These are phyloP conservation scores for Kodamaea ohmeri DNA, from an alignment of 1,139 yeast species.

Conservation along the genomic window DNA sequence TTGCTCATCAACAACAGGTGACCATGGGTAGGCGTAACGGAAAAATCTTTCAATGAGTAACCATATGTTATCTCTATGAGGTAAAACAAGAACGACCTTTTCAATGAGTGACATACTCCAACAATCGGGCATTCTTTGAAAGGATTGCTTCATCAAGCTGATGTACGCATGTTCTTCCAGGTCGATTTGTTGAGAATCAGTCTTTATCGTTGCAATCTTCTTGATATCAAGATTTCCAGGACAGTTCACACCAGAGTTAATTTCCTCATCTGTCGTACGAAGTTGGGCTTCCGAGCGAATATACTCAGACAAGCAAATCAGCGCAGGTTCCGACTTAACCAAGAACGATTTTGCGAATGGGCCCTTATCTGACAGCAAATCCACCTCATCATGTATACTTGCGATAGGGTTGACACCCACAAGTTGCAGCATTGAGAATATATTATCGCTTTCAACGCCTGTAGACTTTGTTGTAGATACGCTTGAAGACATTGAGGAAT, in stretches of 20 bases:
- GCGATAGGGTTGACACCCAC: slow-evolving; percentile 11
- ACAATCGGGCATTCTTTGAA: slow-evolving; percentile 6
- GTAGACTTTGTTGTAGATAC: too few species aligned
- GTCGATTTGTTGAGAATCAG: slow-evolving; percentile 1
- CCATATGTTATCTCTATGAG: slow-evolving; percentile 18
- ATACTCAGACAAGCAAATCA: slow-evolving; percentile 9
- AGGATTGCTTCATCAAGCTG: slow-evolving; percentile 9
- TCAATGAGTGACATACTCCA: slow-evolving; percentile 6
- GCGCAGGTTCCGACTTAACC: slow-evolving; percentile 10
- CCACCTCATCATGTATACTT: slow-evolving; percentile 7
- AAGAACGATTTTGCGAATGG: slow-evolving; percentile 10
- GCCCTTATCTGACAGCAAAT: slow-evolving; percentile 8
- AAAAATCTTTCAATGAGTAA: slow-evolving; percentile 19
- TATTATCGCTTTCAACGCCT: too few species aligned
- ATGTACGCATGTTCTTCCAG: slow-evolving; percentile 3
- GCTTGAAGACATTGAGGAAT: background rate
- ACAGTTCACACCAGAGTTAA: background rate
- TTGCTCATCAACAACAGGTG: slow-evolving; percentile 19
- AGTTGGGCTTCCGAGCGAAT: slow-evolving; percentile 9
- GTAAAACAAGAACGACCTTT: slow-evolving; percentile 13
- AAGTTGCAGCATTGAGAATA: too few species aligned
- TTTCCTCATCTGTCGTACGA: slow-evolving; percentile 5
- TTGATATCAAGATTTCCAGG: slow-evolving; percentile 8
- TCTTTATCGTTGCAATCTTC: slow-evolving; percentile 10
- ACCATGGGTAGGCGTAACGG: slow-evolving; percentile 17